Conservation (phyloP, 257 asterid species). For the Forsythia viridissima region DNA sequence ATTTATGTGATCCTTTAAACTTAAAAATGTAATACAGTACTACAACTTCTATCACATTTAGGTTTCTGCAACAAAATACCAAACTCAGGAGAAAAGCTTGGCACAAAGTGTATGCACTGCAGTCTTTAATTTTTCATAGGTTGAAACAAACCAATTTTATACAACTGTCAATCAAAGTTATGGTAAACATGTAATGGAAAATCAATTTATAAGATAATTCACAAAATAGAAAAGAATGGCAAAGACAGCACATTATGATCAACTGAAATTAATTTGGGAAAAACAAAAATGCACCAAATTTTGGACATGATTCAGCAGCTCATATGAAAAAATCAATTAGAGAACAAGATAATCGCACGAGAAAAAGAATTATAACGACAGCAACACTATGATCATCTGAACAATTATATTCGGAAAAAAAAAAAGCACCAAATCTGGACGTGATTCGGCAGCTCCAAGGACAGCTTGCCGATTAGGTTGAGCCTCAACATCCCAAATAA, state of each 20-base stretch:
- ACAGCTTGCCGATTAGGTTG: slow-evolving; percentile 94
- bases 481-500: slow-evolving; percentile 96
- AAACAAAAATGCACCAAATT: background rate
- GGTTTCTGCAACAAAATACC: background rate
- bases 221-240: no score
- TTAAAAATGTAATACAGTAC: no score
- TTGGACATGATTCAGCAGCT: background rate
- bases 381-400: background rate
- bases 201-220: background rate
- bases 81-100: background rate
- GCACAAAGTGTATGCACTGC: no score
- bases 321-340: background rate
- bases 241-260: background rate
- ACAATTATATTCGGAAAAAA: slow-evolving; percentile 14
- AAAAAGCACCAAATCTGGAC: slow-evolving; percentile 79
- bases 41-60: background rate
- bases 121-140: background rate
- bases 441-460: slow-evolving; percentile 81
- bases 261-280: background rate
- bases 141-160: no score
- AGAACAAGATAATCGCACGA: background rate
- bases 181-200: background rate
- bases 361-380: background rate
- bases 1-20: background rate
- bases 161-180: background rate